phyloP scores from a whole-genome alignment of 768 basidiomycete genomes.

The Hortiboletus flavorubellus region DNA sequence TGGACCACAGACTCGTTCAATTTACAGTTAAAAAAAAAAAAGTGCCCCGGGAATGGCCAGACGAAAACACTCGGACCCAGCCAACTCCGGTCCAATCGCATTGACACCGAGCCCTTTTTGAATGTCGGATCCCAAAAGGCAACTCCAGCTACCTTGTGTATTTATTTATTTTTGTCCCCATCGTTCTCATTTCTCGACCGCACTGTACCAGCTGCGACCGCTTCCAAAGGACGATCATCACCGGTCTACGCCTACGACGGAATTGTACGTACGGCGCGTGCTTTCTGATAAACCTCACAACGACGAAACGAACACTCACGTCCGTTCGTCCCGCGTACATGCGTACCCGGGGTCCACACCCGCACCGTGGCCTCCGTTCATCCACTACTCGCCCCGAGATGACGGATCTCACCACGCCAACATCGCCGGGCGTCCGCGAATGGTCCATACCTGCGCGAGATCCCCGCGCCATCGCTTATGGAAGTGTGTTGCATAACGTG shows the following conservation, averaged over 20 bases:
- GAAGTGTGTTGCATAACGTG: conserved; percentile 9
- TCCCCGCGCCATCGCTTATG: conserved; percentile 18
- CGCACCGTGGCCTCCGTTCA: background rate
- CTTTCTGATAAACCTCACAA: background rate
- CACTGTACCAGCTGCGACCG: background rate
- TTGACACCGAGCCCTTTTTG: background rate
- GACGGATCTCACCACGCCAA: conserved; percentile 1
- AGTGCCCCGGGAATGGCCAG: too few species aligned
- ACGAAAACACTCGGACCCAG: background rate
- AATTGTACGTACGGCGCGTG: background rate
- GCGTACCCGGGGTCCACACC: background rate
- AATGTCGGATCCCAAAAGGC: background rate
- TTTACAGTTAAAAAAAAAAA: too few species aligned
- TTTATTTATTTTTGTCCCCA: too few species aligned
- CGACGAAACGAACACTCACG: too few species aligned
- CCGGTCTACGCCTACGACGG: background rate
- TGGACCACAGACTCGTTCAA: too few species aligned
- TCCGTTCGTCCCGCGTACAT: background rate
- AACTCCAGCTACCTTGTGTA: background rate
- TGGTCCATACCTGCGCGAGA: conserved; percentile 4
- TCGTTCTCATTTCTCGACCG: background rate
- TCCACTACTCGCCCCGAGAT: background rate
- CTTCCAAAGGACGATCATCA: background rate
- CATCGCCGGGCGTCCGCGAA: conserved; percentile 7
- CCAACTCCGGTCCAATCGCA: conserved; percentile 7